Evolutionary conservation across 2,329 filamentous ascomycete species (phyloP).

Genomic region (Botrytis tulipae): DNA sequence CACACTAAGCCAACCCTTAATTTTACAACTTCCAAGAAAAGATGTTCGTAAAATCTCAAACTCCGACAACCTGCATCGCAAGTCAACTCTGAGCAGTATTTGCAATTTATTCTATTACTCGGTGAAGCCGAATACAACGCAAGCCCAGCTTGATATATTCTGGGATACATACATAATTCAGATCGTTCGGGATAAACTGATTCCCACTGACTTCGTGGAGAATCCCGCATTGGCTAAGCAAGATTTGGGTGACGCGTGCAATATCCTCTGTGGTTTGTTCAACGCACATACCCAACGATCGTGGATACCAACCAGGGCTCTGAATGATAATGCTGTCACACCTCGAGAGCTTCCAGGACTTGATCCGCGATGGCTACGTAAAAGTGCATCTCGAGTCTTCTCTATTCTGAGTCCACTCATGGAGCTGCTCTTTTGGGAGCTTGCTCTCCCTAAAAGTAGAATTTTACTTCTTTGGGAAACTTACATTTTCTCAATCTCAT

Average conservation of each 20-base stretch:
- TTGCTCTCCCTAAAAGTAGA: constrained; percentile 60
- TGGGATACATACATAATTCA: constrained; percentile 75
- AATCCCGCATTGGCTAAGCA: constrained; percentile 45
- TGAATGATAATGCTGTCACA: constrained; percentile 49
- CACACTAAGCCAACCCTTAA: constrained; percentile 67
- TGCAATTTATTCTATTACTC: constrained; percentile 82
- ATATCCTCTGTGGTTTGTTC: constrained; percentile 72
- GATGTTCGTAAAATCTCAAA: constrained; percentile 47
- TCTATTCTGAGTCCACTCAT: constrained; percentile 58
- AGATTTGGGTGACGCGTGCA: constrained; percentile 57
- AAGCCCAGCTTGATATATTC: constrained; percentile 66
- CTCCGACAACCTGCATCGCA: constrained; percentile 52
- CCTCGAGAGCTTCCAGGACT: constrained; percentile 78
- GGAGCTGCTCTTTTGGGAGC: constrained; percentile 58
- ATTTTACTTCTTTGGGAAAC: constrained; percentile 57
- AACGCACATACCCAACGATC: constrained; percentile 53
- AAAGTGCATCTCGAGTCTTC: constrained; percentile 65
- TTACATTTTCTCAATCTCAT: constrained; percentile 61
- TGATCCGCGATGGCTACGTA: constrained; percentile 84
- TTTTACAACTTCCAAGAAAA: constrained; percentile 66
- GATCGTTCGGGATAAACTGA: constrained; percentile 59
- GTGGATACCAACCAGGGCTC: constrained; percentile 74
- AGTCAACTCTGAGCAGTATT: constrained; percentile 64
- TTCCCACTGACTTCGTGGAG: constrained; percentile 38
- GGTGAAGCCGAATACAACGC: constrained; percentile 67